Conservation (phyloP, 2,329 filamentous ascomycete genomes). For the Geosmithia morbida region DNA sequence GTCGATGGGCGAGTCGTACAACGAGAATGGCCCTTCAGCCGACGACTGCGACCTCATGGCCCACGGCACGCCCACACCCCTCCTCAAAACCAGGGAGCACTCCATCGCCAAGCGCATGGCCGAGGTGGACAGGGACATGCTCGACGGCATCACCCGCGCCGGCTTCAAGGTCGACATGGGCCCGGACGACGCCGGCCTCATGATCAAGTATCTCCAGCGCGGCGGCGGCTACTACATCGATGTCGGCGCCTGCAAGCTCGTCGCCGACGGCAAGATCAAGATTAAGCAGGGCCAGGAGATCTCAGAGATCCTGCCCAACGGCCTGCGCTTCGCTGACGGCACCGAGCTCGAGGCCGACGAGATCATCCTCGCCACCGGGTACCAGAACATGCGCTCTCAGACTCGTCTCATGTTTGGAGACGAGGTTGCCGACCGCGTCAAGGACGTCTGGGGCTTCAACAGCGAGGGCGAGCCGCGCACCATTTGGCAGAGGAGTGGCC, state of each 20-base stretch:
- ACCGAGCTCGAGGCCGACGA: conserved; percentile 43
- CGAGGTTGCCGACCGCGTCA: conserved; percentile 39
- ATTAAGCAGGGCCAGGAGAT: conserved; percentile 46
- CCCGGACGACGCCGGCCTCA: conserved; percentile 39
- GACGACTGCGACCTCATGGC: conserved; percentile 52
- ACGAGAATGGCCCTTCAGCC: conserved; percentile 37
- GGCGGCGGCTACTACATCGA: conserved; percentile 61
- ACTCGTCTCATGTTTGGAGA: conserved; percentile 48
- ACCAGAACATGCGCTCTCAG: conserved; percentile 53
- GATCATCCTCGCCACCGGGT: conserved; percentile 49
- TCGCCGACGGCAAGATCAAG: conserved; percentile 49
- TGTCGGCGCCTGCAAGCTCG: conserved; percentile 47
- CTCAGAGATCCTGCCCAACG: conserved; percentile 27
- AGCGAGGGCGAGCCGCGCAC: conserved; percentile 38
- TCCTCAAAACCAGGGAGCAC: conserved; percentile 45
- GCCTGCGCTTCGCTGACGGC: conserved; percentile 37
- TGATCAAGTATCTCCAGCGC: conserved; percentile 48
- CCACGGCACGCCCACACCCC: conserved; percentile 40
- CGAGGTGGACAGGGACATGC: conserved; percentile 20
- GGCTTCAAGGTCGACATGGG: conserved; percentile 49
- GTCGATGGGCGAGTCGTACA: conserved; percentile 33
- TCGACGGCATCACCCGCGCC: conserved; percentile 31
- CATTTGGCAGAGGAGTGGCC: conserved; percentile 45
- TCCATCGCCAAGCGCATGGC: conserved; percentile 19
- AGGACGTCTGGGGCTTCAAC: conserved; percentile 49